phyloP scores from a whole-genome alignment of 108 stramenopile species.

The Mayamaea pseudoterrestris region DNA sequence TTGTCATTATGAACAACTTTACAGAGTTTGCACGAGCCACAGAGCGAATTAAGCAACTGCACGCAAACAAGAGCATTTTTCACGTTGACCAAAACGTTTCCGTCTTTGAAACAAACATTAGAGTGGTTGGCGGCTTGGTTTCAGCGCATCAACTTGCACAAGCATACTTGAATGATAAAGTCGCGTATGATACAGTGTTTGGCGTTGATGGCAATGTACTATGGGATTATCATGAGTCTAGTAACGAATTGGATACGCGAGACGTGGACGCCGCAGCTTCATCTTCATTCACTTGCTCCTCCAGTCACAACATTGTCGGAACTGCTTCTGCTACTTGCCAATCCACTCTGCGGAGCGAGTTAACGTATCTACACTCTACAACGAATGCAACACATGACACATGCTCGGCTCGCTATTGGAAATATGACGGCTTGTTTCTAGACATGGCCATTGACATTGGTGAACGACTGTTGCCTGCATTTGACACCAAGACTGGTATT shows the following conservation, averaged over 20 bases:
- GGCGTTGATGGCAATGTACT: too few relatives aligned
- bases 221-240: too few relatives aligned
- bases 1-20: conserved; percentile 73
- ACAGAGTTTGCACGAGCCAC: conserved; percentile 86
- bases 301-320: too few relatives aligned
- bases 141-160: conserved; percentile 76
- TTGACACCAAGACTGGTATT: conserved; percentile 82
- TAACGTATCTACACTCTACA: too few relatives aligned
- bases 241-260: too few relatives aligned
- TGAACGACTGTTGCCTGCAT: conserved; percentile 68
- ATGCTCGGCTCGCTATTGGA: conserved; percentile 29
- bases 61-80: conserved; percentile 52
- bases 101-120: conserved; percentile 91
- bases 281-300: too few relatives aligned
- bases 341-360: too few relatives aligned
- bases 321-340: too few relatives aligned
- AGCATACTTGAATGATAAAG: conserved; percentile 43
- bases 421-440: conserved; percentile 74
- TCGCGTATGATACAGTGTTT: too few relatives aligned
- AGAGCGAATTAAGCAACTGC: conserved; percentile 54
- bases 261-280: too few relatives aligned
- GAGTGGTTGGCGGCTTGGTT: conserved; percentile 85
- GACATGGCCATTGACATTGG: conserved; percentile 71
- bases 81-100: conserved; percentile 71
- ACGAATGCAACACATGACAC: too few relatives aligned